Percentiles rank a stretch among this genome's conserved stretches.
phyloP scores from a whole-genome alignment of 306 rosid species.

The Parietaria judaica region DNA sequence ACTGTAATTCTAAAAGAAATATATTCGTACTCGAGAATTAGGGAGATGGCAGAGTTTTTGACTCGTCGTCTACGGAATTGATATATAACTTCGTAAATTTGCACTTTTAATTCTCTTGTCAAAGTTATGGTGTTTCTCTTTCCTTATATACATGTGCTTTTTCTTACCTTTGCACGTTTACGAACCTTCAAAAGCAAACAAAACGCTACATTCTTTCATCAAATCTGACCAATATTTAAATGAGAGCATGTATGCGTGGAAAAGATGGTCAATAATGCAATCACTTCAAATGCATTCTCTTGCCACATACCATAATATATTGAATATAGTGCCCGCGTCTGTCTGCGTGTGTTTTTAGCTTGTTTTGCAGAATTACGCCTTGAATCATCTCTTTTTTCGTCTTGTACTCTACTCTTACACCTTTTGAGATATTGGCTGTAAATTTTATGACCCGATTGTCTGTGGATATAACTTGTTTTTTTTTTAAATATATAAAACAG shows the following conservation, averaged over 20 bases:
- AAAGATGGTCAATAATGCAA: not conserved
- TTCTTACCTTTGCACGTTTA: not conserved
- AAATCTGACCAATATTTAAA: not conserved
- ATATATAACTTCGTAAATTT: no score
- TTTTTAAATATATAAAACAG: constrained; percentile 34
- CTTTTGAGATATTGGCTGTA: constrained; percentile 9
- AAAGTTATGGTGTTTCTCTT: no score
- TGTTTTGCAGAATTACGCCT: not conserved
- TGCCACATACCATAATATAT: not conserved
- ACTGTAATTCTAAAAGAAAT: not conserved
- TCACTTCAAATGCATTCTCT: not conserved
- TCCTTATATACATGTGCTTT: not conserved
- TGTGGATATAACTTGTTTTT: no score
- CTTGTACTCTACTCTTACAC: not conserved
- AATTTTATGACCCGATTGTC: not conserved
- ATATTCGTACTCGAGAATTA: not conserved
- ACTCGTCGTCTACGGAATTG: no score
- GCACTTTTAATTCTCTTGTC: no score
- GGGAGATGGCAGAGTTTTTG: no score
- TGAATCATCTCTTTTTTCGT: not conserved
- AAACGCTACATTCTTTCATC: not conserved
- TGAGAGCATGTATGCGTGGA: no score
- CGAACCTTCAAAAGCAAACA: not conserved
- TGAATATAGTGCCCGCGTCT: not conserved
- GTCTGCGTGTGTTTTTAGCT: not conserved